A percentile compares a stretch with the other conserved stretches of the same genome.
These are phyloP conservation scores for Mallotus japonicus DNA, from an alignment of 441 rosid species.

Conservation along the genomic window DNA sequence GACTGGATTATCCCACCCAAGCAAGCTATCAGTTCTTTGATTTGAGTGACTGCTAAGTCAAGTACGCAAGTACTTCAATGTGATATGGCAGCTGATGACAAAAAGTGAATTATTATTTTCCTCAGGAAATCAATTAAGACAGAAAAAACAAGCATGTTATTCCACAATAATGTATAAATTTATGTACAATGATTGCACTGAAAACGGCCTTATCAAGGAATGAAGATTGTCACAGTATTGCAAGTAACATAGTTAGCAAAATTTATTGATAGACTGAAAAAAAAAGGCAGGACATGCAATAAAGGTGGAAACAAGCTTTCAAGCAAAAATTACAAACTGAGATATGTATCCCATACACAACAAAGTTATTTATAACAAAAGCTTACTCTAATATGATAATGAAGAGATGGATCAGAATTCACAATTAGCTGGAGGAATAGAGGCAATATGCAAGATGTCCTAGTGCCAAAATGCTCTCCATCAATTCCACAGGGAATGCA, in stretches of 20 bases:
- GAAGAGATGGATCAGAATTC: conserved; percentile 64
- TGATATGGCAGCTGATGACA: too few relatives aligned
- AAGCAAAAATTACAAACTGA: neutral
- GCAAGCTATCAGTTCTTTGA: too few relatives aligned
- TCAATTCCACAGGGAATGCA: conserved; percentile 55
- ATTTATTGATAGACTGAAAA: conserved; percentile 75
- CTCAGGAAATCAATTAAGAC: too few relatives aligned
- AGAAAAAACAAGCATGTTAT: too few relatives aligned
- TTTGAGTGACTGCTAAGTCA: too few relatives aligned
- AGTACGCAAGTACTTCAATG: too few relatives aligned
- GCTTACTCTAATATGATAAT: conserved; percentile 77
- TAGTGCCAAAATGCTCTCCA: conserved; percentile 44
- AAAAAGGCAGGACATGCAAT: conserved; percentile 24
- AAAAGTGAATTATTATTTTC: too few relatives aligned
- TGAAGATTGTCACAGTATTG: conserved; percentile 48
- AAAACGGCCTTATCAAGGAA: neutral
- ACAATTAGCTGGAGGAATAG: conserved; percentile 69
- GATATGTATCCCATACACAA: conserved; percentile 2
- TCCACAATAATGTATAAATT: too few relatives aligned
- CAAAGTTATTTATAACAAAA: conserved; percentile 15
- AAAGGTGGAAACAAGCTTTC: conserved; percentile 13
- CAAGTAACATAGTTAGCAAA: conserved; percentile 76
- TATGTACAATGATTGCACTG: neutral
- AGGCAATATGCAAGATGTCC: conserved; percentile 54
- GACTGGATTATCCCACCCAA: too few relatives aligned